Evolutionary conservation across 2,329 filamentous ascomycete genomes (phyloP).

Genomic region (Hymenoscyphus scutula): DNA sequence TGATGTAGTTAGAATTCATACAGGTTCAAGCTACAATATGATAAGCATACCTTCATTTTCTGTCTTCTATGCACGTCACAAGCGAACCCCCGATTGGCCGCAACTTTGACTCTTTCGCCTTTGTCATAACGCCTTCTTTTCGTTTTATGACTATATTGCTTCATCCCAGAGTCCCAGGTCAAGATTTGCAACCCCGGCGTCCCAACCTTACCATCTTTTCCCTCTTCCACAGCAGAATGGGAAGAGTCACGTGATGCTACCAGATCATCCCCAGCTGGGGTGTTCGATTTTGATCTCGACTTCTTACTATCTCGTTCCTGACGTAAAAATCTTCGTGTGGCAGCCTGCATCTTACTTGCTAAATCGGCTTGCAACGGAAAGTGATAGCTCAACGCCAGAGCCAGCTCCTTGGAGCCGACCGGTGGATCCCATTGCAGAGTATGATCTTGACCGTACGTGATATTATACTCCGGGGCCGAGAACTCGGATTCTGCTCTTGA

Average conservation of each 20-base stretch:
- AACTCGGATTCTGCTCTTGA: conserved; percentile 11
- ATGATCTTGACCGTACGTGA: conserved; percentile 19
- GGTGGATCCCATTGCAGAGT: conserved; percentile 22
- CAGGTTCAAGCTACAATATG: background rate
- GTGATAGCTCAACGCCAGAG: conserved; percentile 24
- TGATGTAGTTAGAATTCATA: background rate
- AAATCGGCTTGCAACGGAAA: conserved; percentile 21
- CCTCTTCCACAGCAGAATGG: background rate
- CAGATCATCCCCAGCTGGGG: background rate
- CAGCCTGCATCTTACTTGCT: conserved; percentile 23
- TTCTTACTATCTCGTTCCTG: conserved; percentile 2
- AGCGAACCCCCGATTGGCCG: conserved; percentile 23
- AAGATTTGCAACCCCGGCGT: conserved; percentile 5
- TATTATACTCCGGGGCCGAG: conserved; percentile 18
- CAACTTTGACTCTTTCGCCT: conserved; percentile 20
- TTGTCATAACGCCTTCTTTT: conserved; percentile 20
- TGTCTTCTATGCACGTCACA: conserved; percentile 21
- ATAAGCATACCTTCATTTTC: conserved; percentile 23
- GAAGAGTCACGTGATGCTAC: background rate
- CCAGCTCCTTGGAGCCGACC: conserved; percentile 21
- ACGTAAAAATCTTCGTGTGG: conserved; percentile 17
- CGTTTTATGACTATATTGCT: conserved; percentile 13
- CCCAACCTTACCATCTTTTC: background rate
- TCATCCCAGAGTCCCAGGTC: conserved; percentile 20
- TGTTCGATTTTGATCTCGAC: background rate